Evolutionary conservation across 306 rosid species (phyloP).

Genomic region (Vachellia collinsii): DNA sequence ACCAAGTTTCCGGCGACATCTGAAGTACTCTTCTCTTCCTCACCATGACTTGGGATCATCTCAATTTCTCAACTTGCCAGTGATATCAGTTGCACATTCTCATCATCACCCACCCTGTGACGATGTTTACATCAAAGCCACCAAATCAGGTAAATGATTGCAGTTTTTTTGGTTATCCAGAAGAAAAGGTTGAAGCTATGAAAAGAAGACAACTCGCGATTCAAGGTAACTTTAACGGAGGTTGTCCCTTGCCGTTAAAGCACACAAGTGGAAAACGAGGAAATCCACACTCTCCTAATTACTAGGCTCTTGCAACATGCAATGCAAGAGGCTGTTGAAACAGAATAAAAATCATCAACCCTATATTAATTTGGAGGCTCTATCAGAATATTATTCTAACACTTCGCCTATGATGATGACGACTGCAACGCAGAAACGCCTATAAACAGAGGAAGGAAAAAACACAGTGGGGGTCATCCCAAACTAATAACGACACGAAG

Average conservation of each 20-base stretch:
- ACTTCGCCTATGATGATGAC: conserved; percentile 29
- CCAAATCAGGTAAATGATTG: conserved; percentile 41
- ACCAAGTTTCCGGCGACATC: conserved; percentile 73
- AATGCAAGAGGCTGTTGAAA: conserved; percentile 36
- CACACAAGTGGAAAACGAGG: neutral
- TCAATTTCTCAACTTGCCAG: conserved; percentile 41
- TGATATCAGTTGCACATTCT: conserved; percentile 17
- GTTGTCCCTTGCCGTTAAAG: conserved; percentile 26
- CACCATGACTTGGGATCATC: conserved; percentile 59
- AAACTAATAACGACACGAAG: conserved; percentile 36
- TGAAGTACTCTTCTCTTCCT: conserved; percentile 46
- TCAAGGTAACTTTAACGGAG: conserved; percentile 50
- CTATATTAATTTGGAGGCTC: conserved; percentile 40
- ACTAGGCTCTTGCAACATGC: neutral
- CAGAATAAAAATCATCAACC: conserved; percentile 42
- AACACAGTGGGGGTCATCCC: conserved; percentile 27
- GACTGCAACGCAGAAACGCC: conserved; percentile 26
- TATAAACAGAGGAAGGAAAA: neutral
- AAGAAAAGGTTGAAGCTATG: conserved; percentile 23
- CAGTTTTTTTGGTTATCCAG: conserved; percentile 34
- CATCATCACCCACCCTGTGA: conserved; percentile 2
- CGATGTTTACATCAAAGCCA: conserved; percentile 35
- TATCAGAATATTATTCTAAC: conserved; percentile 39
- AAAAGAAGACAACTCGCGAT: conserved; percentile 57
- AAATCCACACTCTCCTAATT: conserved; percentile 1